Conservation (phyloP, 1,284 basidiomycete species). For the Rhodotorula mucilaginosa region DNA sequence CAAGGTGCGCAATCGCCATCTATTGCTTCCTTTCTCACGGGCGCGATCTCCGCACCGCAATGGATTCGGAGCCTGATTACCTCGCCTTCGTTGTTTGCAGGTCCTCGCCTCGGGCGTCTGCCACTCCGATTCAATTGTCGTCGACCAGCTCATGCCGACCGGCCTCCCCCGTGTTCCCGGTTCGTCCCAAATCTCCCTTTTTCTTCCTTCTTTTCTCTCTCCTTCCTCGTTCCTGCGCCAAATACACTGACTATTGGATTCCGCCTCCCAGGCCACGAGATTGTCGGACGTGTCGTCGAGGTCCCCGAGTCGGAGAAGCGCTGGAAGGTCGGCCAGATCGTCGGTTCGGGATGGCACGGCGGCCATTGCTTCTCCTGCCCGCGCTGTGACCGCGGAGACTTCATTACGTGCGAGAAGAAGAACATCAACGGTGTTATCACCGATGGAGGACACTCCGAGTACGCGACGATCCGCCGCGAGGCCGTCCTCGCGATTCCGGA, state of each 20-base stretch:
- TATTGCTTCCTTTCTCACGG: background rate
- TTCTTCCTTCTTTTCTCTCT: background rate
- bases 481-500: slow-evolving; percentile 48
- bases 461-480: slow-evolving; percentile 49
- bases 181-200: background rate
- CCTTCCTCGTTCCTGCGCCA: background rate
- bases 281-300: slow-evolving; percentile 25
- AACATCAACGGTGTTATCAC: slow-evolving; percentile 46
- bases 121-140: slow-evolving; percentile 21
- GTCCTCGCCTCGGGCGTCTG: slow-evolving; percentile 27
- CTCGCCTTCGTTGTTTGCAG: slow-evolving; percentile 17
- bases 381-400: slow-evolving; percentile 44
- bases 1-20: slow-evolving; percentile 44
- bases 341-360: slow-evolving; percentile 40
- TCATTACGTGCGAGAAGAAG: slow-evolving; percentile 36
- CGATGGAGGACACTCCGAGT: slow-evolving; percentile 50
- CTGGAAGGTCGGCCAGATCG: slow-evolving; percentile 46
- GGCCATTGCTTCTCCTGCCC: slow-evolving; percentile 44
- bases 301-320: slow-evolving; percentile 36
- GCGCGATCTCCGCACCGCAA: background rate
- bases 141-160: slow-evolving; percentile 20
- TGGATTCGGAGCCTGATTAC: too few species aligned
- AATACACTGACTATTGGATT: background rate
- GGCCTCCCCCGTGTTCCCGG: slow-evolving; percentile 12
- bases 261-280: slow-evolving; percentile 28